Evolutionary conservation across 1,284 basidiomycete species (phyloP).

Genomic region (Ustilago sp.): DNA sequence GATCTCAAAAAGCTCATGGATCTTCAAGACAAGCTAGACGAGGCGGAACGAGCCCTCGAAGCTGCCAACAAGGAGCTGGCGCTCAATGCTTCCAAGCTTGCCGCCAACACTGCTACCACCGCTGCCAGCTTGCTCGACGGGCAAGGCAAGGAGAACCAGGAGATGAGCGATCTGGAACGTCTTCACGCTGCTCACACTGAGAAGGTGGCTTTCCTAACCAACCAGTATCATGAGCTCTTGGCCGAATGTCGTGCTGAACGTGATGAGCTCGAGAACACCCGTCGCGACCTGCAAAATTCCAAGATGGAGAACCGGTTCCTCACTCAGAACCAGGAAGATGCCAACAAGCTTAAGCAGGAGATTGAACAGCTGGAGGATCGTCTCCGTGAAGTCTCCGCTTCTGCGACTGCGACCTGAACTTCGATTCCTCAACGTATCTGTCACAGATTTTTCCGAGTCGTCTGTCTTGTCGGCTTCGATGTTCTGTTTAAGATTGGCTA

Average conservation of each 20-base stretch:
- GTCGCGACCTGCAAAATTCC: conserved; percentile 46
- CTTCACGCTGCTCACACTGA: conserved; percentile 55
- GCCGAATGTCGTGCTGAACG: conserved; percentile 27
- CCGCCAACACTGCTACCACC: conserved; percentile 27
- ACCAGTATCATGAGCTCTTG: conserved; percentile 41
- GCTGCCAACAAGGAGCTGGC: conserved; percentile 30
- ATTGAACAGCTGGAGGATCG: conserved; percentile 37
- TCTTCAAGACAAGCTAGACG: conserved; percentile 52
- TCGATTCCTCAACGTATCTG: neutral
- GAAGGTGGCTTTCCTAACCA: conserved; percentile 34
- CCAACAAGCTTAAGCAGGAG: conserved; percentile 43
- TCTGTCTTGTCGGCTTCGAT: neutral
- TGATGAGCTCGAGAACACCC: conserved; percentile 29
- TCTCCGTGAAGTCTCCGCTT: conserved; percentile 8
- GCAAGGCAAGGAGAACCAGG: conserved; percentile 39
- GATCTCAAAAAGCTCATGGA: conserved; percentile 49
- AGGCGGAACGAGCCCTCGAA: conserved; percentile 50
- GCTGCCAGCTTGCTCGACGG: conserved; percentile 32
- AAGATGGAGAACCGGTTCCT: conserved; percentile 50
- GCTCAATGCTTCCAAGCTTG: conserved; percentile 33
- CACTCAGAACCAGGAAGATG: conserved; percentile 36
- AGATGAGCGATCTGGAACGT: conserved; percentile 48
- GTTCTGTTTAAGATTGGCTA: conserved; percentile 9
- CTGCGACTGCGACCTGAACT: conserved; percentile 16
- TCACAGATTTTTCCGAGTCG: neutral